Evolutionary conservation across 2,329 filamentous ascomycete species (phyloP).

Genomic region (Capronia americana): DNA sequence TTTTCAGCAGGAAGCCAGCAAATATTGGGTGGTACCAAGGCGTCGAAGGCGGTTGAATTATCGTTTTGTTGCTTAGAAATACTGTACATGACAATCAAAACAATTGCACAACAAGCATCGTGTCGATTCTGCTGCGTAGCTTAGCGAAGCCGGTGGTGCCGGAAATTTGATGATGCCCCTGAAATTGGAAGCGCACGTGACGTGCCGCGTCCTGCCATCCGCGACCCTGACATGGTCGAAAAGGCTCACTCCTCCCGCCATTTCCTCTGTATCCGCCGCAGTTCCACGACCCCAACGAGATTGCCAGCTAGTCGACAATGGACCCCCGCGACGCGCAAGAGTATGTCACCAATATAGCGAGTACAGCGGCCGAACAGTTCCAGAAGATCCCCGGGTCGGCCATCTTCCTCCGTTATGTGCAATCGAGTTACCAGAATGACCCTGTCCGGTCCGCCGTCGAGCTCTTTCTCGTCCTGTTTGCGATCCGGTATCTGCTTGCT

Average conservation of each 20-base stretch:
- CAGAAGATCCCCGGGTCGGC: constrained; percentile 92
- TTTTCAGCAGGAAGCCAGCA: constrained; percentile 23
- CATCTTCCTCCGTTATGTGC: constrained; percentile 92
- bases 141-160: constrained; percentile 7
- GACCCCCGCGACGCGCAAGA: constrained; percentile 63
- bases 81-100: constrained; percentile 36
- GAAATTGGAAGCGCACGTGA: constrained; percentile 23
- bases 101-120: constrained; percentile 19
- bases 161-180: constrained; percentile 28
- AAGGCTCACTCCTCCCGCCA: not conserved
- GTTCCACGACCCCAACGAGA: not conserved
- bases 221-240: constrained; percentile 1
- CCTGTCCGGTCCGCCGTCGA: constrained; percentile 93
- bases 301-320: constrained; percentile 51
- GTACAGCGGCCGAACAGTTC: constrained; percentile 69
- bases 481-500: constrained; percentile 88
- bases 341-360: constrained; percentile 58
- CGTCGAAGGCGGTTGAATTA: constrained; percentile 22
- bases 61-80: constrained; percentile 36
- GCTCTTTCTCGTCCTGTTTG: constrained; percentile 91
- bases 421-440: constrained; percentile 97
- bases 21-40: constrained; percentile 21
- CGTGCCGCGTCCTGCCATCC: constrained; percentile 17
- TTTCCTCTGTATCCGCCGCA: not conserved
- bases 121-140: not conserved